Evolutionary conservation across 805 yeast species (phyloP).

Genomic region (Yamadazyma takamatsuzukensis): DNA sequence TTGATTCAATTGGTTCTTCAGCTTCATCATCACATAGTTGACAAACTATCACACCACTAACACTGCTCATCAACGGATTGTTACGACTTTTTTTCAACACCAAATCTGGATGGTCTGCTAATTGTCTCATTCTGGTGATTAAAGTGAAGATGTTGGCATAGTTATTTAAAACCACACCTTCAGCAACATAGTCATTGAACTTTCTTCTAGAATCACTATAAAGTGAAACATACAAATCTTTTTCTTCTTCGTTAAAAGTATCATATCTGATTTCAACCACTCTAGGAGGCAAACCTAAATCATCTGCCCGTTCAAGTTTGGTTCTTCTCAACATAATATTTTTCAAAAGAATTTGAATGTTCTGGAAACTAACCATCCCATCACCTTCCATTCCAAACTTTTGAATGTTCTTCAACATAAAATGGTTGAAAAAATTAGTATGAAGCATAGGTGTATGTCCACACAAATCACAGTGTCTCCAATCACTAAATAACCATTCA

Average conservation of each 20-base stretch:
- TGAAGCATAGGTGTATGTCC: slow-evolving; percentile 94
- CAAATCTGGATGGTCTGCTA: slow-evolving; percentile 97
- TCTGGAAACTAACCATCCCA: slow-evolving; percentile 72
- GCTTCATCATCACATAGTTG: slow-evolving; percentile 97
- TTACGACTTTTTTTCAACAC: slow-evolving; percentile 65
- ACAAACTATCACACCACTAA: slow-evolving; percentile 66
- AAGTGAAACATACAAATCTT: slow-evolving; percentile 83
- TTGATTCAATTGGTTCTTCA: slow-evolving; percentile 92
- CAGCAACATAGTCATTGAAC: slow-evolving; percentile 89
- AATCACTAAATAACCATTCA: slow-evolving; percentile 82
- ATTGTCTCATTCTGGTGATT: slow-evolving; percentile 95
- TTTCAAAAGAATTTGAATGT: slow-evolving; percentile 68
- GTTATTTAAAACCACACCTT: slow-evolving; percentile 93
- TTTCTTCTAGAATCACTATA: slow-evolving; percentile 84
- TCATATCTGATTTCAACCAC: slow-evolving; percentile 86
- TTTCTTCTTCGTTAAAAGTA: slow-evolving; percentile 89
- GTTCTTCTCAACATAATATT: slow-evolving; percentile 93
- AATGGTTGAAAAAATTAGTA: slow-evolving; percentile 92
- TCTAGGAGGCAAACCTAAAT: slow-evolving; percentile 94
- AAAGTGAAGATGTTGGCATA: slow-evolving; percentile 96
- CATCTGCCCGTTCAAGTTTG: slow-evolving; percentile 94
- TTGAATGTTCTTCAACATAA: slow-evolving; percentile 91
- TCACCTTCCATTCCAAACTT: slow-evolving; percentile 78
- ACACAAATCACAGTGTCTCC: slow-evolving; percentile 81
- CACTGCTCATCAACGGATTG: slow-evolving; percentile 27